Conservation (phyloP, 495 filamentous ascomycete species). For the Cercophora sp. region DNA sequence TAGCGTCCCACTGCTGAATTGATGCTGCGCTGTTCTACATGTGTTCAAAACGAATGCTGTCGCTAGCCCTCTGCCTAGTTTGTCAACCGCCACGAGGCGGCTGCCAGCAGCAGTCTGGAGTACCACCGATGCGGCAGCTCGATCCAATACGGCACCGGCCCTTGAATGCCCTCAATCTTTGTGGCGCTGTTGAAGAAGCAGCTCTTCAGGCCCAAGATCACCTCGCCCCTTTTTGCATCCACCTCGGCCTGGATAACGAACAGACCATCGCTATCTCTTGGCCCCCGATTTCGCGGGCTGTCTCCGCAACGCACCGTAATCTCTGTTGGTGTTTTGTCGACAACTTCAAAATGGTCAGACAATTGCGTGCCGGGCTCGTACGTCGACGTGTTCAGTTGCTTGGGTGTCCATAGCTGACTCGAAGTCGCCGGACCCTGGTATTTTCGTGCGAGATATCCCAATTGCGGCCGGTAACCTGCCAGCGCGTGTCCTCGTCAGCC, state of each 20-base stretch:
- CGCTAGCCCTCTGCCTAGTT: no score
- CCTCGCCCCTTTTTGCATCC: constrained; percentile 55
- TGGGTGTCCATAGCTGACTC: constrained; percentile 57
- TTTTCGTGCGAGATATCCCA: constrained; percentile 57
- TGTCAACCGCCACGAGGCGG: constrained; percentile 36
- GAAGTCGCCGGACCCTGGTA: constrained; percentile 59
- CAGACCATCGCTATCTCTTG: constrained; percentile 62
- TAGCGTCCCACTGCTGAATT: no score
- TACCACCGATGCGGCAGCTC: constrained; percentile 62
- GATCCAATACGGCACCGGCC: constrained; percentile 53
- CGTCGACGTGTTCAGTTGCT: constrained; percentile 47
- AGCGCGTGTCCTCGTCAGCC: no score
- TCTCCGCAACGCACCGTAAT: constrained; percentile 66
- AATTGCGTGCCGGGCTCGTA: constrained; percentile 63
- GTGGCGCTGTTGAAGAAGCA: constrained; percentile 50
- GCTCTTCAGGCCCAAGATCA: constrained; percentile 65
- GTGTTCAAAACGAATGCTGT: no score
- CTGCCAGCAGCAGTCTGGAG: constrained; percentile 59
- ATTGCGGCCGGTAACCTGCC: constrained; percentile 64
- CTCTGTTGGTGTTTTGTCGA: constrained; percentile 57
- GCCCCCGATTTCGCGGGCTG: constrained; percentile 52
- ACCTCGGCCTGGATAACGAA: constrained; percentile 64
- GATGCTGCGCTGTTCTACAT: no score
- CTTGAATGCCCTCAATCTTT: constrained; percentile 39
- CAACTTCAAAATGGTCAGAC: constrained; percentile 74